Evolutionary conservation across 1,139 yeast species (phyloP).

Genomic region (Maudiozyma humilis): DNA sequence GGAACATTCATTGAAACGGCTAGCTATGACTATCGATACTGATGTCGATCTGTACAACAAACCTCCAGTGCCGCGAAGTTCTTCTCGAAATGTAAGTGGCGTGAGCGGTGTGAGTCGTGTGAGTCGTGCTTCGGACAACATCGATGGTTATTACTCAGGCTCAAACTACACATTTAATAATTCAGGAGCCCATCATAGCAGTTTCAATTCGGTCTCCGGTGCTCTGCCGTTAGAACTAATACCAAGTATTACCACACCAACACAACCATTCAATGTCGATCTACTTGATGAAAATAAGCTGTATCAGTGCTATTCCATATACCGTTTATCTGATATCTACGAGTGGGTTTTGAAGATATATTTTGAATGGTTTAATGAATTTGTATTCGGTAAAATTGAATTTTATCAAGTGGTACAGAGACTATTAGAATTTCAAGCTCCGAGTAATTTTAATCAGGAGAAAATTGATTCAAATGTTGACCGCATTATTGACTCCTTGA

Average conservation of each 20-base stretch:
- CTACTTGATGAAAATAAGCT: conserved; percentile 44
- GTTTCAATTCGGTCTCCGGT: conserved; percentile 28
- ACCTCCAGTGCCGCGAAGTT: conserved; percentile 17
- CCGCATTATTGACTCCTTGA: conserved; percentile 43
- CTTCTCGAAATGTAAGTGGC: conserved; percentile 19
- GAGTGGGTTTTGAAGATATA: conserved; percentile 38
- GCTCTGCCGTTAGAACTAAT: conserved; percentile 40
- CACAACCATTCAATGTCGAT: conserved; percentile 48
- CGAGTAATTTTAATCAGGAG: conserved; percentile 29
- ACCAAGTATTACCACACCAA: conserved; percentile 46
- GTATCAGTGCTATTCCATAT: conserved; percentile 43
- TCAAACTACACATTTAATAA: conserved; percentile 30
- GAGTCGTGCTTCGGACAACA: conserved; percentile 24
- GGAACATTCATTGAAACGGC: neutral
- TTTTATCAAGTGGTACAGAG: conserved; percentile 51
- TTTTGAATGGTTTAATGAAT: conserved; percentile 36
- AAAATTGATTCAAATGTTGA: conserved; percentile 34
- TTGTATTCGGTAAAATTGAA: conserved; percentile 41
- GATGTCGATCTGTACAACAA: conserved; percentile 4
- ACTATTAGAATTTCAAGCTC: conserved; percentile 35
- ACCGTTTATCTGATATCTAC: conserved; percentile 44
- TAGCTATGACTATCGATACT: neutral
- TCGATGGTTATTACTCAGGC: conserved; percentile 29
- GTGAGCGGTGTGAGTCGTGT: conserved; percentile 21
- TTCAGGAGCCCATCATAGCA: conserved; percentile 25